Conservation (phyloP, 75 land plant genomes). For the Sequoiadendron giganteum region DNA sequence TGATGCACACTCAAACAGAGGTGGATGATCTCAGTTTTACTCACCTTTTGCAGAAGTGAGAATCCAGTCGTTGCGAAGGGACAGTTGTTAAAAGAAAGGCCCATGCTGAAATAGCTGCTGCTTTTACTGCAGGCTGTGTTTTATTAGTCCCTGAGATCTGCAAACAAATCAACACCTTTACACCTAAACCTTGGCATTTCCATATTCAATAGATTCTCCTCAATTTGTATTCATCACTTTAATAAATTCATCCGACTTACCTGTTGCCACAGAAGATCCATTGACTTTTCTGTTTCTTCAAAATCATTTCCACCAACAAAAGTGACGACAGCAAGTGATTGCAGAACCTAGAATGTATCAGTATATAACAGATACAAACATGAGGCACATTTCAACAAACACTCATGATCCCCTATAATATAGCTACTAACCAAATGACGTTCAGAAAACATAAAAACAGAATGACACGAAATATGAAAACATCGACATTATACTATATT, state of each 20-base stretch:
- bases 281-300: conserved; percentile 67
- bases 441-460: background rate
- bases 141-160: conserved; percentile 21
- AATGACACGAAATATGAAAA: background rate
- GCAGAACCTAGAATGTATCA: conserved; percentile 56
- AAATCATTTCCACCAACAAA: conserved; percentile 78
- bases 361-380: background rate
- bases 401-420: background rate
- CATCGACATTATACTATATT: background rate
- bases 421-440: background rate
- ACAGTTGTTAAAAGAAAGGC: conserved; percentile 79
- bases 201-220: background rate
- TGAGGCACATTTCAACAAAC: background rate
- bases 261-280: conserved; percentile 81
- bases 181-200: background rate
- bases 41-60: conserved; percentile 58
- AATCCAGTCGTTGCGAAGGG: conserved; percentile 30
- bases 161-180: background rate
- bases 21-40: conserved; percentile 8
- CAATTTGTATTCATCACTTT: background rate
- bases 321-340: conserved; percentile 74
- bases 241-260: conserved; percentile 22
- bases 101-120: conserved; percentile 83
- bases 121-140: conserved; percentile 53
- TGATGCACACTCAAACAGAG: background rate